These are phyloP conservation scores for Leonotis leonurus DNA, from an alignment of 257 asterid species.

Conservation along the genomic window DNA sequence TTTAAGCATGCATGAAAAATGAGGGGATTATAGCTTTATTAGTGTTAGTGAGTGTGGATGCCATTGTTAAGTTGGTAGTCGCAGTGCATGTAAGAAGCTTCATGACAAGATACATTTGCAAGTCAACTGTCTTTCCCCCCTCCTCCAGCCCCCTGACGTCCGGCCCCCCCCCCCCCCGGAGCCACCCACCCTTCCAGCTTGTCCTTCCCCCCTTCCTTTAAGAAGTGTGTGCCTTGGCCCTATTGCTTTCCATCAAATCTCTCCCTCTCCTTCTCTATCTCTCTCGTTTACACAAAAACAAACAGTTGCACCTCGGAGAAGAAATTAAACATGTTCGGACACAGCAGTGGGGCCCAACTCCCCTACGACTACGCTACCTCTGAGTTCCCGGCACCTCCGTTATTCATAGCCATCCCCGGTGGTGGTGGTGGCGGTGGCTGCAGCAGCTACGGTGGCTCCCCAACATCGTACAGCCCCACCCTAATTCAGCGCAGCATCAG, in stretches of 20 bases:
- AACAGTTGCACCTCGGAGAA: no score
- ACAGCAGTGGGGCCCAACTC: conserved; percentile 26
- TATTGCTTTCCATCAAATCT: conserved; percentile 24
- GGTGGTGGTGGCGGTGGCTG: conserved; percentile 40
- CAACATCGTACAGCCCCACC: conserved; percentile 29
- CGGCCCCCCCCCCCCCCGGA: conserved; percentile 20
- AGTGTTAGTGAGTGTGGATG: neutral
- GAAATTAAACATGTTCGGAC: conserved; percentile 42
- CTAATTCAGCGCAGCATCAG: conserved; percentile 59
- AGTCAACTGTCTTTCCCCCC: no score
- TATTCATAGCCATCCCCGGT: conserved; percentile 40
- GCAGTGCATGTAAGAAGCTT: no score
- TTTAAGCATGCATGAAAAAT: conserved; percentile 1
- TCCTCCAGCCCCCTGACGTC: no score
- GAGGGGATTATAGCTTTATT: neutral
- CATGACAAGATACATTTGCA: conserved; percentile 24
- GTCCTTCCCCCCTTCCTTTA: conserved; percentile 41
- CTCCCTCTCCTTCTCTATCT: neutral
- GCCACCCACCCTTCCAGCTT: conserved; percentile 46
- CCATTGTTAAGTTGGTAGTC: no score
- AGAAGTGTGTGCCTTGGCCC: conserved; percentile 27
- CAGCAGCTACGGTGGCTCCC: conserved; percentile 67
- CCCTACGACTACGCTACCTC: conserved; percentile 27
- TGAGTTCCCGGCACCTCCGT: conserved; percentile 23
- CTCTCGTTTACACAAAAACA: neutral